phyloP scores from a whole-genome alignment of 495 filamentous ascomycete species.

The Rostrohypoxylon terebratum region DNA sequence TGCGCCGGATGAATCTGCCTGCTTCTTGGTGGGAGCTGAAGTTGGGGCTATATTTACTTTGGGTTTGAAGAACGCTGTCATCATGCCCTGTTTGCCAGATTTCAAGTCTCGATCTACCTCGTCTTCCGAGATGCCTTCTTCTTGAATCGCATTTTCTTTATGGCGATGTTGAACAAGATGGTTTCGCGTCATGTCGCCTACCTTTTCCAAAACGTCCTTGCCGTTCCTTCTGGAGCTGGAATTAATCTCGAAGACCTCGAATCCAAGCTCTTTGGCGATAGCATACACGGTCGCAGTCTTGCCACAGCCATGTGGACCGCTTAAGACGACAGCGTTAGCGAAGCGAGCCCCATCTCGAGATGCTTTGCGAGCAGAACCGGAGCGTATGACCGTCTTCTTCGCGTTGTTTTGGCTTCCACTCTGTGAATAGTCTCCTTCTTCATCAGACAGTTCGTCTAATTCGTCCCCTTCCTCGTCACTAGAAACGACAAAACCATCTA shows the following conservation, averaged over 20 bases:
- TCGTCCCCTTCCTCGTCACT: constrained; percentile 84
- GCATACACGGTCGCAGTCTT: constrained; percentile 95
- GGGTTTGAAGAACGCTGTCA: constrained; percentile 84
- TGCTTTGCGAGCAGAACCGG: constrained; percentile 54
- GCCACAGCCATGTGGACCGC: constrained; percentile 89
- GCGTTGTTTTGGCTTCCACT: constrained; percentile 52
- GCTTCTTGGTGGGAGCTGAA: constrained; percentile 38
- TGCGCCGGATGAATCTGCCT: constrained; percentile 21
- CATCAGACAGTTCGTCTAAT: constrained; percentile 77
- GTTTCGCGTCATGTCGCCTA: constrained; percentile 96
- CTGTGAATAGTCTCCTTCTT: constrained; percentile 67
- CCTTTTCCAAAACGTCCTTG: constrained; percentile 88
- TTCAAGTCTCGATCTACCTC: constrained; percentile 68
- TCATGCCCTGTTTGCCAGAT: constrained; percentile 76
- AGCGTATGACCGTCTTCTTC: constrained; percentile 73
- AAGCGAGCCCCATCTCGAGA: constrained; percentile 60
- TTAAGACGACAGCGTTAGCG: constrained; percentile 79
- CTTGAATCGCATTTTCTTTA: constrained; percentile 39
- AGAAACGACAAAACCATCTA: constrained; percentile 87
- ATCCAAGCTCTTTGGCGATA: constrained; percentile 93
- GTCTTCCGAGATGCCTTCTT: constrained; percentile 50
- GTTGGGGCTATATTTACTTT: constrained; percentile 44
- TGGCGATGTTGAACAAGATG: constrained; percentile 76
- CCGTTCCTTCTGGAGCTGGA: constrained; percentile 83
- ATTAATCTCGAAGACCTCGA: constrained; percentile 96